These are phyloP conservation scores for Aspergillaceae sp. DNA, from an alignment of 2,329 filamentous ascomycete species.

Conservation along the genomic window DNA sequence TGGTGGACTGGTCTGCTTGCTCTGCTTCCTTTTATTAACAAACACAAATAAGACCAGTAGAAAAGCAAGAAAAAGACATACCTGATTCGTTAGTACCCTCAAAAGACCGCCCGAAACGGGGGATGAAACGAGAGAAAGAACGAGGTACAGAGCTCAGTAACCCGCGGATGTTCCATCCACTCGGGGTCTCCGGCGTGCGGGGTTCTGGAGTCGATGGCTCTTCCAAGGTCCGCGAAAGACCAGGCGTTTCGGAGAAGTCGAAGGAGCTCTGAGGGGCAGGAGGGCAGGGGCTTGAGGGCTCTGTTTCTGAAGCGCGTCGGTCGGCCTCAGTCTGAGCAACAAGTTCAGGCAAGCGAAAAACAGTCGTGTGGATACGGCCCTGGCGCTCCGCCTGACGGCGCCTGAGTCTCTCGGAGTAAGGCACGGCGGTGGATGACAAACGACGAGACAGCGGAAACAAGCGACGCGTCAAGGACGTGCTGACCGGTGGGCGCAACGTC, in stretches of 20 bases:
- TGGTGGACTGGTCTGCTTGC: neutral
- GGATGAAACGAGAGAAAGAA: slow-evolving; percentile 19
- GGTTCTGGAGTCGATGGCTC: slow-evolving; percentile 3
- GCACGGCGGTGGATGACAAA: slow-evolving; percentile 9
- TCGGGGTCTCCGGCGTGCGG: slow-evolving; percentile 16
- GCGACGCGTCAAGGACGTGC: slow-evolving; percentile 13
- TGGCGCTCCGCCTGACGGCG: slow-evolving; percentile 21
- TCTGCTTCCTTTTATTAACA: neutral
- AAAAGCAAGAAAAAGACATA: slow-evolving; percentile 3
- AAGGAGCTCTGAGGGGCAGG: slow-evolving; percentile 5
- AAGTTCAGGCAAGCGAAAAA: slow-evolving; percentile 25
- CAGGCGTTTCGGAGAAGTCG: slow-evolving; percentile 2
- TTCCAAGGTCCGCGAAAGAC: neutral
- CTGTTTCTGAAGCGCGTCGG: slow-evolving; percentile 9
- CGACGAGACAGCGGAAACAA: slow-evolving; percentile 12
- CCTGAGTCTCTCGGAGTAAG: slow-evolving; percentile 23
- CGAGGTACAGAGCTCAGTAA: slow-evolving; percentile 24
- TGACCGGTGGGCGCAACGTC: slow-evolving; percentile 15
- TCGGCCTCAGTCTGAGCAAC: slow-evolving; percentile 24
- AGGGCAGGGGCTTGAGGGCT: slow-evolving; percentile 3
- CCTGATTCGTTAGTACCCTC: slow-evolving; percentile 8
- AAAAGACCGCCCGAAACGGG: slow-evolving; percentile 11
- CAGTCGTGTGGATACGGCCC: slow-evolving; percentile 26
- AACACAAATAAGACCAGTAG: neutral
- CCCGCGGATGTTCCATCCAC: slow-evolving; percentile 22